Base-by-base conservation (phyloP, 2,329 filamentous ascomycete genomes). In the Beauveria medogensis region DNA sequence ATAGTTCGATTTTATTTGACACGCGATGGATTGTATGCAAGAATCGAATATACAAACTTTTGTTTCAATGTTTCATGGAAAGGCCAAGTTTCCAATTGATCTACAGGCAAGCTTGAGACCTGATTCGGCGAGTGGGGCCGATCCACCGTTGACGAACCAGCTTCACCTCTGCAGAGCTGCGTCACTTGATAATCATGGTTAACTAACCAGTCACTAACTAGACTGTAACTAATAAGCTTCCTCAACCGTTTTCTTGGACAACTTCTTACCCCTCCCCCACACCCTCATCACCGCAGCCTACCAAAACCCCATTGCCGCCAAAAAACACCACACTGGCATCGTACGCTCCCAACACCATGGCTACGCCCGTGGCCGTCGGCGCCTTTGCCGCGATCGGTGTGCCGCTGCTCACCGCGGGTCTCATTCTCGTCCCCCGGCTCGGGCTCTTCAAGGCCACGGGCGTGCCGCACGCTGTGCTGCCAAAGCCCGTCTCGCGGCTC, bases 401-500 rank as follows among this genome's bases (percentile, higher is more conserved):
- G 47, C 60, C 56, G 55, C 41, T 57, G 30, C 8, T 62, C 34
- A 59, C 50, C 48, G 37, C 51, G 12, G 44, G 22, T 40, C 37
- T 54, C n/a, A 48, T 62, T 20, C 61, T 59, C 52, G 43, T 57
- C 24, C 59, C 59, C 22, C 44, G 59, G 18, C 47, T 44, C 9
- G 44, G 48, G 7, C 43, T 63, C 44, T 46, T 51, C 28, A 48
- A 40, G 18, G 56, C 53, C 24, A 63, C 61, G 8, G 58, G 55
- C n/a, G 47, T 24, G 44, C 24, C 16, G 18, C 56, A 59, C 26
- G 61, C 61, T 26, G 52, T 59, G 12, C 51, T 63, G 14, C 51
- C 56, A 46, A 63, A 55, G 37, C 56, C 61, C 43, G 61, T 60
- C 20, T 63, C 61, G 16, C 56, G 61, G 1, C 61, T 63, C 52